These are phyloP conservation scores for Senna siamea DNA, from an alignment of 306 rosid genomes.

Conservation along the genomic window DNA sequence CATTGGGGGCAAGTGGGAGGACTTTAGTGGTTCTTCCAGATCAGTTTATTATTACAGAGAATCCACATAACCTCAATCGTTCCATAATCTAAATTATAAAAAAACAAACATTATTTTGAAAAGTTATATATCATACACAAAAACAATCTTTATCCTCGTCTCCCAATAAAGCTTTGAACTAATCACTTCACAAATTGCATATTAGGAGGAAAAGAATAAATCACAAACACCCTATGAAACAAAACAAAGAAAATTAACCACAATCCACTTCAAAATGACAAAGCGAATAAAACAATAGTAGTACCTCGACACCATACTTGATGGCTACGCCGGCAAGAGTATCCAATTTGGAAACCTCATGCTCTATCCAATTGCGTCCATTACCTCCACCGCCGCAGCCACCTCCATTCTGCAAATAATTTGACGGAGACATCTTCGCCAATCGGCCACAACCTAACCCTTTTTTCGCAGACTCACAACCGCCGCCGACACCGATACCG, in stretches of 20 bases:
- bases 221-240: background rate
- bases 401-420: conserved; percentile 31
- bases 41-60: conserved; percentile 13
- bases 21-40: conserved; percentile 14
- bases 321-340: conserved; percentile 70
- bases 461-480: conserved; percentile 1
- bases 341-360: conserved; percentile 58
- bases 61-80: background rate
- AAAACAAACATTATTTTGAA: background rate
- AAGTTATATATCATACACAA: background rate
- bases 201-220: background rate
- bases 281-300: background rate
- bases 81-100: background rate
- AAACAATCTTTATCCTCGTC: conserved; percentile 14
- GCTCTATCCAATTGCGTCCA: conserved; percentile 55
- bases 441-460: background rate
- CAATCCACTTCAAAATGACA: background rate
- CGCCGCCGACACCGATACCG: no score
- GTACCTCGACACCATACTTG: conserved; percentile 70
- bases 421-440: conserved; percentile 51
- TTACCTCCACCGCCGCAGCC: conserved; percentile 21
- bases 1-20: no score
- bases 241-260: background rate
- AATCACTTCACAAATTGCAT: background rate
- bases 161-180: background rate